Evolutionary conservation across 1,284 basidiomycete species (phyloP).

Genomic region (Papiliotrema nemorosa): DNA sequence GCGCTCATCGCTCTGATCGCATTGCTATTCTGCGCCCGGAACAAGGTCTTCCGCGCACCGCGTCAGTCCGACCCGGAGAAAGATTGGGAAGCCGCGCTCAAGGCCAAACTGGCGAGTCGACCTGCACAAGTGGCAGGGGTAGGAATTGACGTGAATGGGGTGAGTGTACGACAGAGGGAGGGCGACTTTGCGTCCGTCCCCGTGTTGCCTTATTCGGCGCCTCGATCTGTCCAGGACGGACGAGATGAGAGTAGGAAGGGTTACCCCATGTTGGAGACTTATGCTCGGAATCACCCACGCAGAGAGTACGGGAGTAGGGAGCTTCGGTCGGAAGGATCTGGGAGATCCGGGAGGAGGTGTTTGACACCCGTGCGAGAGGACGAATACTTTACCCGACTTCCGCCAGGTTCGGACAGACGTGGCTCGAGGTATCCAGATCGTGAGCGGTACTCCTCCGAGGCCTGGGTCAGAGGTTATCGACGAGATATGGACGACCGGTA

Average conservation of each 20-base stretch:
- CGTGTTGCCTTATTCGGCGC: not conserved
- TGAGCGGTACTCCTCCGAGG: too few relatives aligned
- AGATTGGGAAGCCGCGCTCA: slow-evolving; percentile 14
- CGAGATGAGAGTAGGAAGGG: too few relatives aligned
- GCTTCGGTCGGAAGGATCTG: not conserved
- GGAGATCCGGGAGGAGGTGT: not conserved
- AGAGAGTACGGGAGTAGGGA: not conserved
- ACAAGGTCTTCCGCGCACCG: slow-evolving; percentile 8
- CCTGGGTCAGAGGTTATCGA: too few relatives aligned
- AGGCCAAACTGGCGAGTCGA: slow-evolving; percentile 6
- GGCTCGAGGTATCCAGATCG: not conserved
- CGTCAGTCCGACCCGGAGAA: slow-evolving; percentile 1
- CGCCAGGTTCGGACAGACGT: not conserved
- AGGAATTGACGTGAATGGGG: not conserved
- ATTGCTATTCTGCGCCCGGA: slow-evolving; percentile 18
- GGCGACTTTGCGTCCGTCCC: not conserved
- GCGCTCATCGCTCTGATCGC: slow-evolving; percentile 16
- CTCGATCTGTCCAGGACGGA: too few relatives aligned
- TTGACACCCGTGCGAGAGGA: not conserved
- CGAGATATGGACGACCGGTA: too few relatives aligned
- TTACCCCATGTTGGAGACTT: too few relatives aligned
- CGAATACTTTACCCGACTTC: not conserved
- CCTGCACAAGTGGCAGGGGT: not conserved
- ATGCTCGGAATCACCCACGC: too few relatives aligned
- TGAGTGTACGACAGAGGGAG: not conserved